phyloP scores from a whole-genome alignment of 2,329 filamentous ascomycete species.

The Hypoxylon sp. region DNA sequence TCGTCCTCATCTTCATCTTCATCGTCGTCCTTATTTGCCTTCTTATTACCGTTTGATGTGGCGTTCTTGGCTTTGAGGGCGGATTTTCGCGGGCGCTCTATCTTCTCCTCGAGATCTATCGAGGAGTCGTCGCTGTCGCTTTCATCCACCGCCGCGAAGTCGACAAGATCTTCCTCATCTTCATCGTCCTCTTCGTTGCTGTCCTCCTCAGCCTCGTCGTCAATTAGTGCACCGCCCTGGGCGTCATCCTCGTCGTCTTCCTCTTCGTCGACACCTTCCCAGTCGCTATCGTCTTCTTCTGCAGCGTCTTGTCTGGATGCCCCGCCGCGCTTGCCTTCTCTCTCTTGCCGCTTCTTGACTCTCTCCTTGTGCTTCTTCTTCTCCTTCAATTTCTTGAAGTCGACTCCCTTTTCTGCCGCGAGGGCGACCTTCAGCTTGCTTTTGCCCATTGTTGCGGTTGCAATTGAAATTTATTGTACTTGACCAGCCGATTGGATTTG shows the following conservation, averaged over 20 bases:
- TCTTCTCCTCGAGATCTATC: constrained; percentile 82
- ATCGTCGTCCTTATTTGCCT: constrained; percentile 62
- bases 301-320: constrained; percentile 37
- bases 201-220: constrained; percentile 47
- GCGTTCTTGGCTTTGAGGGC: constrained; percentile 62
- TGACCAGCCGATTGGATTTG: constrained; percentile 21
- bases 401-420: constrained; percentile 51
- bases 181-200: constrained; percentile 50
- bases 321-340: constrained; percentile 42
- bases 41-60: constrained; percentile 55
- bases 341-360: constrained; percentile 46
- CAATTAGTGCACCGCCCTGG: constrained; percentile 48
- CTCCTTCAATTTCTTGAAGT: constrained; percentile 52
- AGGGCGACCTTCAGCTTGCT: constrained; percentile 52
- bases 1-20: constrained; percentile 73
- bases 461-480: constrained; percentile 25
- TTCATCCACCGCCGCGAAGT: constrained; percentile 71
- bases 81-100: constrained; percentile 67
- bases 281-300: constrained; percentile 43
- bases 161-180: constrained; percentile 58
- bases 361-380: constrained; percentile 52
- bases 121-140: constrained; percentile 78
- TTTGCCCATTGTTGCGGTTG: constrained; percentile 48
- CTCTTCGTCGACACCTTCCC: constrained; percentile 48
- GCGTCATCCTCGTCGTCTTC: constrained; percentile 42